Base-by-base conservation (phyloP, 768 basidiomycete genomes). In the Trametes maxima region DNA sequence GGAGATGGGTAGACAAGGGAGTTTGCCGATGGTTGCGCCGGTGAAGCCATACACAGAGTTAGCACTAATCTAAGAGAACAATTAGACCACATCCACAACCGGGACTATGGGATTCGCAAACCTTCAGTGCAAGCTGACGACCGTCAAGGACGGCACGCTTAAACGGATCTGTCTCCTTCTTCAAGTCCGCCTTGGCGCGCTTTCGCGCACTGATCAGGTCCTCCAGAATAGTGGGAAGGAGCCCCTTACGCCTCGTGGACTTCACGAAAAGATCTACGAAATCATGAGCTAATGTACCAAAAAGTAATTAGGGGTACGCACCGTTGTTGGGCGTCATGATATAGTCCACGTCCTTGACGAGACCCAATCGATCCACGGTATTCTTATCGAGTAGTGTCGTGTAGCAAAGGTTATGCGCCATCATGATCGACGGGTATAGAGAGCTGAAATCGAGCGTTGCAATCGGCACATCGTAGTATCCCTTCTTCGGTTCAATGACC, bases 1-100 rank as follows among this genome's bases (percentile, higher is more conserved):
- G 14, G 97, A 98, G 63, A 99, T 99, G 11, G 94, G 78, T 43
- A 98, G 80, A 79, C 97, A 99, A 4, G 97, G 95, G 16, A 99
- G 78, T 75, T 98, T 98, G 57, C 97, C 97, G 65, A 98, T 83
- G 0, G 97, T 98, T 0, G 97, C 97, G 40, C 97, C 97, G 6
- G 97, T 98, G 73, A 99, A 98, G 25, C 97, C 97, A 67, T 99
- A 99, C 25, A 99, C 96, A 1, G 97, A 99, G 75, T 98, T 99
- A 25, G 97, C 97, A 71, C 92, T 94, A 74, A 99, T 93, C 95
- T 98, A 36, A 44, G 54, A n/a, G 33, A 4, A 28, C n/a, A 50
- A 8, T n/a, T 10, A n/a, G 57, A 24, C 21, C 16, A 22, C 10
- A 47, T 21, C 40, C 36, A 2, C 35, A 45, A 47, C 12, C 19